A percentile compares a stretch with the other conserved stretches of the same genome.
phyloP scores from a whole-genome alignment of 352 stramenopile species.

The Aphanomyces invadans region DNA sequence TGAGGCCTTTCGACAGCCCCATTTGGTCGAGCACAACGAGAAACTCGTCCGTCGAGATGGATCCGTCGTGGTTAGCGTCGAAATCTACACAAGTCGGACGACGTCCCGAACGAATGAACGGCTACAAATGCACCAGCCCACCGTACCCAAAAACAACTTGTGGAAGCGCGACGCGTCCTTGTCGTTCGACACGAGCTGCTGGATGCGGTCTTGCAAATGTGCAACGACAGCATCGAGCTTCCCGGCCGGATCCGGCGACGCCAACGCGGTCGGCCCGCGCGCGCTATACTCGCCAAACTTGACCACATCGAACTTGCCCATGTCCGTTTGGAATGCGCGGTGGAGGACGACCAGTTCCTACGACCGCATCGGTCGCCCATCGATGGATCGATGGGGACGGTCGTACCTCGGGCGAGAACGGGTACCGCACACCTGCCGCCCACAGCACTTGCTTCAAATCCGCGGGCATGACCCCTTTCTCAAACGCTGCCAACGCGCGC shows the following conservation, averaged over 20 bases:
- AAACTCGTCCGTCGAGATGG: constrained; percentile 57
- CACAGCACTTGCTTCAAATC: constrained; percentile 72
- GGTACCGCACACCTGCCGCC: constrained; percentile 46
- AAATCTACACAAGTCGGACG: constrained; percentile 28
- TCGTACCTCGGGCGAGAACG: constrained; percentile 50
- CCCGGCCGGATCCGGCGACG: neutral
- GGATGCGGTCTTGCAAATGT: constrained; percentile 47
- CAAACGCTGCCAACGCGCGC: constrained; percentile 21
- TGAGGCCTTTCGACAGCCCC: constrained; percentile 50
- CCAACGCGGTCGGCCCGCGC: neutral
- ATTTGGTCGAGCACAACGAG: constrained; percentile 53
- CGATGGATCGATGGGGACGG: constrained; percentile 40
- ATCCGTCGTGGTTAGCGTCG: constrained; percentile 44
- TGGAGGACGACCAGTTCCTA: constrained; percentile 30
- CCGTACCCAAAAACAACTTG: constrained; percentile 35
- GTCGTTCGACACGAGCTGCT: constrained; percentile 45
- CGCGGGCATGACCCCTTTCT: constrained; percentile 39
- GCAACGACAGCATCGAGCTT: constrained; percentile 48
- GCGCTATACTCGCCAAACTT: neutral
- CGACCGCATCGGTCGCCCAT: constrained; percentile 39
- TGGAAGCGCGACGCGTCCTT: constrained; percentile 46
- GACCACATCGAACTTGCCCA: neutral
- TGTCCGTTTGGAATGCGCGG: neutral
- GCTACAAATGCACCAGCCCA: neutral
- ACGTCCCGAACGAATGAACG: no score